Evolutionary conservation across 1,284 basidiomycete species (phyloP).

Genomic region (Cryptococcus depauperatus): DNA sequence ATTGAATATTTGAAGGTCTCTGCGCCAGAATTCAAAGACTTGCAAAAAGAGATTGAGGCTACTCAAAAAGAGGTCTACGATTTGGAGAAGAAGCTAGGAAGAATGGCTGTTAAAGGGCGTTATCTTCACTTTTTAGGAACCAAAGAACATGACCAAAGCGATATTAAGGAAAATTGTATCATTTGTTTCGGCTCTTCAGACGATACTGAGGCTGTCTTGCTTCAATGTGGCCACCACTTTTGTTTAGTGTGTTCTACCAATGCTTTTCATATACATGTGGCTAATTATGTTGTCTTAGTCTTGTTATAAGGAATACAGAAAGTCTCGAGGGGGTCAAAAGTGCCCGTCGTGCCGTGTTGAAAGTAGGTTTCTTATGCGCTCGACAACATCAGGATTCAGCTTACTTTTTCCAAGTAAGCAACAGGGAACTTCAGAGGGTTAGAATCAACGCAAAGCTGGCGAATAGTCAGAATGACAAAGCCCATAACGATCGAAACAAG

Average conservation of each 20-base stretch:
- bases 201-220: conserved; percentile 28
- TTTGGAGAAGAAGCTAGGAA: conserved; percentile 24
- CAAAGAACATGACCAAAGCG: conserved; percentile 17
- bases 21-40: conserved; percentile 20
- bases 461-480: not conserved
- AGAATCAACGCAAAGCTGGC: conserved; percentile 51
- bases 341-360: conserved; percentile 34
- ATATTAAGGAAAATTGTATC: conserved; percentile 36
- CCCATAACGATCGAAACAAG: not conserved
- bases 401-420: conserved; percentile 35
- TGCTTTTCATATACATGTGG: not conserved
- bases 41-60: conserved; percentile 16
- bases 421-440: conserved; percentile 85
- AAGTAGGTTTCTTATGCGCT: conserved; percentile 18
- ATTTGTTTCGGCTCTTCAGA: conserved; percentile 41
- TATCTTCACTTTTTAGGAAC: conserved; percentile 31
- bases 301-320: conserved; percentile 32
- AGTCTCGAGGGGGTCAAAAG: conserved; percentile 17
- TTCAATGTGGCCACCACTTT: conserved; percentile 40
- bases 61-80: conserved; percentile 13
- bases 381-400: not conserved
- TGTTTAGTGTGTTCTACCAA: conserved; percentile 24
- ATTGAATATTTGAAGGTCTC: conserved; percentile 9
- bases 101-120: conserved; percentile 26
- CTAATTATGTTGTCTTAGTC: conserved; percentile 16